phyloP scores from a whole-genome alignment of 495 filamentous ascomycete species.

The Penicillium verhagenii region DNA sequence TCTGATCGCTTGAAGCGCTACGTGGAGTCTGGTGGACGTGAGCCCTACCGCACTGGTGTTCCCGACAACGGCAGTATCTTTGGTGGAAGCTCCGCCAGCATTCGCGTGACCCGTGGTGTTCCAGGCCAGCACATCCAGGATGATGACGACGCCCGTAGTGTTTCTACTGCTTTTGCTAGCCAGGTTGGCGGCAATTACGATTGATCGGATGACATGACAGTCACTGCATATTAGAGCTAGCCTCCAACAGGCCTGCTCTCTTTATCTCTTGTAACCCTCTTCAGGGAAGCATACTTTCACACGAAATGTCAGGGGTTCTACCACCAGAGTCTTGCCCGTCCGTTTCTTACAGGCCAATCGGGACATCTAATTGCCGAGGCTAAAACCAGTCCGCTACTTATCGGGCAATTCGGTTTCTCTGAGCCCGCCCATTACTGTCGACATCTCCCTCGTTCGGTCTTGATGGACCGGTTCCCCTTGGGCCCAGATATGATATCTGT shows the following conservation, averaged over 20 bases:
- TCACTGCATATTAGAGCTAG: slow-evolving; percentile 12
- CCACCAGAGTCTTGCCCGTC: slow-evolving; percentile 26
- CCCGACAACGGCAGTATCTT: slow-evolving; percentile 68
- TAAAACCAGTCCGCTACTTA: slow-evolving; percentile 11
- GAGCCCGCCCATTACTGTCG: neutral
- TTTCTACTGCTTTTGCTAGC: slow-evolving; percentile 94
- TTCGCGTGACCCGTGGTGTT: slow-evolving; percentile 50
- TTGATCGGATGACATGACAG: slow-evolving; percentile 51
- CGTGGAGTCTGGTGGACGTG: slow-evolving; percentile 74
- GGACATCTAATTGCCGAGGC: slow-evolving; percentile 16
- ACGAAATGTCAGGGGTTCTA: slow-evolving; percentile 21
- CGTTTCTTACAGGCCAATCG: slow-evolving; percentile 20
- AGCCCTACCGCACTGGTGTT: slow-evolving; percentile 43
- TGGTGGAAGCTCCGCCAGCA: slow-evolving; percentile 66
- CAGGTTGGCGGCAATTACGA: slow-evolving; percentile 91
- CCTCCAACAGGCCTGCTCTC: slow-evolving; percentile 20
- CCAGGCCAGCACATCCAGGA: slow-evolving; percentile 48
- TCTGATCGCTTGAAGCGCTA: slow-evolving; percentile 81
- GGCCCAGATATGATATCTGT: neutral
- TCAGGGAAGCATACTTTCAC: slow-evolving; percentile 22
- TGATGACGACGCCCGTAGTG: slow-evolving; percentile 92
- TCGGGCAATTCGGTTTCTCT: slow-evolving; percentile 1
- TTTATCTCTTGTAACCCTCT: slow-evolving; percentile 8
- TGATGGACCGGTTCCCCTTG: neutral
- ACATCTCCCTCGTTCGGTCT: neutral